phyloP scores from a whole-genome alignment of 2,329 filamentous ascomycete genomes.

The Anthostomella pinea region DNA sequence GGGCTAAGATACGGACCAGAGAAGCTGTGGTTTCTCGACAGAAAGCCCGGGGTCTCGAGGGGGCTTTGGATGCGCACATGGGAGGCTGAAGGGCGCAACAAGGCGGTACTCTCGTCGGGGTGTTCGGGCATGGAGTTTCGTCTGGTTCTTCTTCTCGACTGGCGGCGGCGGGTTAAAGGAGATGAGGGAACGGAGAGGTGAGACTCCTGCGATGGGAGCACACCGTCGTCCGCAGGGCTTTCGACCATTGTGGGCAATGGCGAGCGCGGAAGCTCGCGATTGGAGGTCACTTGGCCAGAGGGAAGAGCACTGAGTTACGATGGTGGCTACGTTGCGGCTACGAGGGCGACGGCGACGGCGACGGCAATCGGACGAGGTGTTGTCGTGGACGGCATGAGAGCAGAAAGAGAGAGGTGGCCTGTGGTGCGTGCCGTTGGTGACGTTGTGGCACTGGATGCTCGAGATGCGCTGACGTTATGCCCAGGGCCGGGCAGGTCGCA shows the following conservation, averaged over 20 bases:
- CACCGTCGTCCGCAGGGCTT: conserved; percentile 12
- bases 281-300: background rate
- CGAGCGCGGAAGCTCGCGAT: background rate
- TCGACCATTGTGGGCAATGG: conserved; percentile 15
- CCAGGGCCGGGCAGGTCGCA: too few relatives aligned
- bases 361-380: too few relatives aligned
- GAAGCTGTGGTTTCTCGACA: conserved; percentile 44
- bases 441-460: too few relatives aligned
- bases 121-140: conserved; percentile 24
- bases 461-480: too few relatives aligned
- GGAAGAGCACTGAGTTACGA: too few relatives aligned
- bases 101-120: conserved; percentile 44
- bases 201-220: conserved; percentile 16
- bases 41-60: conserved; percentile 19
- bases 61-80: conserved; percentile 41
- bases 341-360: too few relatives aligned
- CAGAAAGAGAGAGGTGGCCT: too few relatives aligned
- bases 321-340: too few relatives aligned
- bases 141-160: conserved; percentile 21
- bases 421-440: too few relatives aligned
- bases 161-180: conserved; percentile 21
- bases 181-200: conserved; percentile 20
- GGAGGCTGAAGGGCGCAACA: conserved; percentile 40
- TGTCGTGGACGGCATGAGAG: too few relatives aligned
- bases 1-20: conserved; percentile 38